Percentiles rank a stretch among this genome's conserved stretches.
Conservation (phyloP, 1,139 yeast genomes). For the Williopsis jadinii region DNA sequence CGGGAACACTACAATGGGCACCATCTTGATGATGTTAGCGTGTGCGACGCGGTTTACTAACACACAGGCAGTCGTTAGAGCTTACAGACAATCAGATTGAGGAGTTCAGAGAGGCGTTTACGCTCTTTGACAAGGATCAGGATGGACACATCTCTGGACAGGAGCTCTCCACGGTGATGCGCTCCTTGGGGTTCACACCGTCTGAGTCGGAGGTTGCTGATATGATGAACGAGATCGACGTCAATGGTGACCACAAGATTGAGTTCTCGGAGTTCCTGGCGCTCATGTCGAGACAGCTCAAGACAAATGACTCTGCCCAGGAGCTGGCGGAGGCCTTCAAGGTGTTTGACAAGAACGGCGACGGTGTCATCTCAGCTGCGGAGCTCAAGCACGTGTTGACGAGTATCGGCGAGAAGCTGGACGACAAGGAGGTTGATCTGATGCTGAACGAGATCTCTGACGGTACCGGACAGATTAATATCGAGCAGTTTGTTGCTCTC, state of each 20-base stretch:
- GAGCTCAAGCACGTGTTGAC: conserved; percentile 95
- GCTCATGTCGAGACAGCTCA: conserved; percentile 71
- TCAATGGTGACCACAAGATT: conserved; percentile 89
- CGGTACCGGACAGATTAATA: conserved; percentile 94
- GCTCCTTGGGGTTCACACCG: conserved; percentile 95
- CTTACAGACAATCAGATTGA: conserved; percentile 94
- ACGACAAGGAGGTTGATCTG: conserved; percentile 94
- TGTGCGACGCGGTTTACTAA: conserved; percentile 2
- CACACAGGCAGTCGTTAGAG: conserved; percentile 38
- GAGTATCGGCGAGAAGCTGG: conserved; percentile 90
- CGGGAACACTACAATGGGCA: too few relatives aligned
- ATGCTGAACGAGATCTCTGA: conserved; percentile 96
- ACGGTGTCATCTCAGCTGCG: conserved; percentile 93
- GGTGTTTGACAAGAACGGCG: conserved; percentile 85
- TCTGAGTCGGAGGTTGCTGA: conserved; percentile 93
- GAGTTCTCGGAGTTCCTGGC: conserved; percentile 76
- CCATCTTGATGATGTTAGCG: too few relatives aligned
- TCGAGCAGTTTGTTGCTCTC: conserved; percentile 86
- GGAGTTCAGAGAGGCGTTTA: conserved; percentile 96
- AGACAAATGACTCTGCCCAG: conserved; percentile 94
- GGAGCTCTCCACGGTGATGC: conserved; percentile 97
- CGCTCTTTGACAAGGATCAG: conserved; percentile 91
- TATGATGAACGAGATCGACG: conserved; percentile 94
- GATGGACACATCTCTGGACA: conserved; percentile 95
- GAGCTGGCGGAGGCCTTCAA: conserved; percentile 96